Conservation (phyloP, 805 yeast species). For the Candida maesae region DNA sequence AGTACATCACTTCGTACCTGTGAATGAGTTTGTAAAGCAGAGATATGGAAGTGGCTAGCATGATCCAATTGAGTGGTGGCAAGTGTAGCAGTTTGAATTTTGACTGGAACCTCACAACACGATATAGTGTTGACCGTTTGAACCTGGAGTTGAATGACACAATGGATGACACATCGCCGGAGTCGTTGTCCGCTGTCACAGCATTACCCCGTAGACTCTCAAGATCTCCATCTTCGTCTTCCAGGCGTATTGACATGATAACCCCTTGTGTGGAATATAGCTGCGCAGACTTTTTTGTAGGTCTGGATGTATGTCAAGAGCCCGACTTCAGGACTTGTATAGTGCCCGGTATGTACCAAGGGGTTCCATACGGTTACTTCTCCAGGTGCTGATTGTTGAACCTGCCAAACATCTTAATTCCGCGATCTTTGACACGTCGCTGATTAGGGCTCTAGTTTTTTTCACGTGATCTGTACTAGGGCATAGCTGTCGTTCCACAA, state of each 20-base stretch:
- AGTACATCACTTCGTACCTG: constrained; percentile 57
- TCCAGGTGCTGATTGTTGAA: no score
- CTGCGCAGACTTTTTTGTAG: no score
- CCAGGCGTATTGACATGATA: constrained; percentile 15
- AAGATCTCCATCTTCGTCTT: constrained; percentile 8
- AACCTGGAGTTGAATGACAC: constrained; percentile 12
- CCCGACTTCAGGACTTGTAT: no score
- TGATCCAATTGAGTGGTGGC: constrained; percentile 53
- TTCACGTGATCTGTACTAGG: background rate
- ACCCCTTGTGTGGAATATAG: no score
- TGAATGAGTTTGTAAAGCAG: constrained; percentile 52
- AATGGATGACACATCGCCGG: constrained; percentile 9
- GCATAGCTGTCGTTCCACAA: background rate
- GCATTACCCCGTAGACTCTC: constrained; percentile 1
- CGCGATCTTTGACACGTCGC: no score
- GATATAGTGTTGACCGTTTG: constrained; percentile 19
- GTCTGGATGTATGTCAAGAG: no score
- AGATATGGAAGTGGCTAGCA: constrained; percentile 45
- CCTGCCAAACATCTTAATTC: no score
- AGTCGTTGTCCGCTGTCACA: background rate
- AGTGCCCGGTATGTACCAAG: no score
- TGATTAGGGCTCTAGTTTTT: no score
- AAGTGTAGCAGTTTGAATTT: constrained; percentile 40
- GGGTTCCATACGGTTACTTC: no score
- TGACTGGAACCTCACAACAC: constrained; percentile 21